Percentiles rank a stretch among this genome's conserved stretches.
Conservation (phyloP, 108 stramenopile genomes). For the Aureococcus anophagefferens region DNA sequence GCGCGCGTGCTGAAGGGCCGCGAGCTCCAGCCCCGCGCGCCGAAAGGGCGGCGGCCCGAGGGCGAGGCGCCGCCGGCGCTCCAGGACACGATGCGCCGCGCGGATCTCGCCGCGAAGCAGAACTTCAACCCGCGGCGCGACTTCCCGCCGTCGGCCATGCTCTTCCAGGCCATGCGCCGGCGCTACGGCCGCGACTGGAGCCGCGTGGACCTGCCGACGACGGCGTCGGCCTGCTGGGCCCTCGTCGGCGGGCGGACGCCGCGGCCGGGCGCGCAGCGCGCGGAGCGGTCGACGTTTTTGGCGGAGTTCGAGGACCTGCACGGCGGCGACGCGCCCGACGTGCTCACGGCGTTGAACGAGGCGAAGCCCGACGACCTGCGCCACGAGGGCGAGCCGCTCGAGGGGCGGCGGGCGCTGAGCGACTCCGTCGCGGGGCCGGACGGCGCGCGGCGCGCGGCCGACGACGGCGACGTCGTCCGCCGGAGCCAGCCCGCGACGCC, state of each 20-base stretch:
- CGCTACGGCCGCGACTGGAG: constrained; percentile 19
- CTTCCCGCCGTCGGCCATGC: constrained; percentile 18
- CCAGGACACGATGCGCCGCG: constrained; percentile 1
- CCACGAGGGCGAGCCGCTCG: no score
- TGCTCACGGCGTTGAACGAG: no score
- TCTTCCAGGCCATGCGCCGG: constrained; percentile 21
- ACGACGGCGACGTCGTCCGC: no score
- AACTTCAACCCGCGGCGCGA: constrained; percentile 18
- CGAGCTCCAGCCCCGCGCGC: background rate
- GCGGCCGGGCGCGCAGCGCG: background rate
- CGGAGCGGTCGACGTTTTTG: background rate
- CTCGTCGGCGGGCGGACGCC: background rate
- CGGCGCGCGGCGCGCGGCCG: no score
- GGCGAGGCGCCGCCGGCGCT: background rate
- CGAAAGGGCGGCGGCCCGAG: no score
- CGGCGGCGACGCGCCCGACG: no score
- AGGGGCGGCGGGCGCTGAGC: no score
- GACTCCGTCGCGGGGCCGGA: no score
- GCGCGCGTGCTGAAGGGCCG: background rate
- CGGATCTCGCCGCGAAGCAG: constrained; percentile 16
- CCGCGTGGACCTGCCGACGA: constrained; percentile 8
- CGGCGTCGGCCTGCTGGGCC: constrained; percentile 24
- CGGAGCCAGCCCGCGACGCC: no score
- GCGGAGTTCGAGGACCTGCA: background rate
- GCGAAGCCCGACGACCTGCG: no score